Conservation (phyloP, 2,329 filamentous ascomycete species). For the Aspergillus neoniger region DNA sequence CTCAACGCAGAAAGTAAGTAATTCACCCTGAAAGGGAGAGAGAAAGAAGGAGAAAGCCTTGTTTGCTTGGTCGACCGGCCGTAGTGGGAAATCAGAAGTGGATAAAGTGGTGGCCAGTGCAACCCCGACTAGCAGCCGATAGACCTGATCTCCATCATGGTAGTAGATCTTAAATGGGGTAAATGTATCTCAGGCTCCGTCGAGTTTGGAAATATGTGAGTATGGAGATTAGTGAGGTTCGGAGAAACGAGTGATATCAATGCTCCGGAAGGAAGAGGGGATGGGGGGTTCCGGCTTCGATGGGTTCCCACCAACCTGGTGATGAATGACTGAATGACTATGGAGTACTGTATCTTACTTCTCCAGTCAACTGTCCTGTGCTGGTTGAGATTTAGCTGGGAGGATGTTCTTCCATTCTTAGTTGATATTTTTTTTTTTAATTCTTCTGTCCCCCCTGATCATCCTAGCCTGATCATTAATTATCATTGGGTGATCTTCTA, state of each 20-base stretch:
- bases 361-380: background rate
- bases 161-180: constrained; percentile 33
- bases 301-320: constrained; percentile 20
- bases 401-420: background rate
- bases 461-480: constrained; percentile 9
- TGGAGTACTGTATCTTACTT: background rate
- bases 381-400: constrained; percentile 11
- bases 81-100: constrained; percentile 17
- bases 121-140: constrained; percentile 36
- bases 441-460: background rate
- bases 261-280: constrained; percentile 18
- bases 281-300: constrained; percentile 12
- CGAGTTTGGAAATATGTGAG: constrained; percentile 14
- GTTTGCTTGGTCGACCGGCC: constrained; percentile 16
- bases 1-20: background rate
- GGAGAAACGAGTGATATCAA: constrained; percentile 23
- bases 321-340: background rate
- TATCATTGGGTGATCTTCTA: background rate
- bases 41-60: constrained; percentile 11
- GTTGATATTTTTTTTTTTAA: background rate
- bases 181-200: constrained; percentile 9
- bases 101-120: constrained; percentile 36
- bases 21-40: too few species aligned
- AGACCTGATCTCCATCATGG: constrained; percentile 39
- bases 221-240: constrained; percentile 10